A percentile compares a stretch with the other conserved stretches of the same genome.
These are phyloP conservation scores for Candida nanaspora DNA, from an alignment of 805 yeast species.

Conservation along the genomic window DNA sequence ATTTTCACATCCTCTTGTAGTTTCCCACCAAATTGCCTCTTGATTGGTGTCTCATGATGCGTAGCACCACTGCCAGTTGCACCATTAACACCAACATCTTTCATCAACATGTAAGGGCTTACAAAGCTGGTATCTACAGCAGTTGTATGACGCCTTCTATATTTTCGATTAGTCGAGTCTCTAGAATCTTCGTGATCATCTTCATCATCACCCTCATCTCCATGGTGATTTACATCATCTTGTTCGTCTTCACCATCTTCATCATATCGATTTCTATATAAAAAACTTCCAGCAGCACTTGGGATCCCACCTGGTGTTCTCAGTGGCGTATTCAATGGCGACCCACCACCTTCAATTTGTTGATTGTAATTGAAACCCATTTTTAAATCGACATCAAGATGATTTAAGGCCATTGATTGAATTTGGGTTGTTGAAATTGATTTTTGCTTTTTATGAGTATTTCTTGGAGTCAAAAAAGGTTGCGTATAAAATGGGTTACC, in stretches of 20 bases:
- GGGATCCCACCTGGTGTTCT: slow-evolving; percentile 20
- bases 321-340: slow-evolving; percentile 20
- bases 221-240: slow-evolving; percentile 7
- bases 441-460: slow-evolving; percentile 21
- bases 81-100: slow-evolving; percentile 9
- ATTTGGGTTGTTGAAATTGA: slow-evolving; percentile 17
- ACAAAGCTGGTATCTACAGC: slow-evolving; percentile 7
- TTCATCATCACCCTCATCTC: slow-evolving; percentile 6
- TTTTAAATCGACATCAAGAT: slow-evolving; percentile 25
- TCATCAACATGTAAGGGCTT: slow-evolving; percentile 21
- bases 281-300: neutral
- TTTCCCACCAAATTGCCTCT: slow-evolving; percentile 21
- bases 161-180: slow-evolving; percentile 4
- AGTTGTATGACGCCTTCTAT: neutral
- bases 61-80: no score
- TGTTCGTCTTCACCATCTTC: neutral
- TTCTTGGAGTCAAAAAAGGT: slow-evolving; percentile 32
- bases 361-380: slow-evolving; percentile 1
- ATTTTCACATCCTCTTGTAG: slow-evolving; percentile 10
- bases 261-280: slow-evolving; percentile 1
- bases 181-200: slow-evolving; percentile 5
- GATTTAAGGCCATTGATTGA: slow-evolving; percentile 19
- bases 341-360: slow-evolving; percentile 9
- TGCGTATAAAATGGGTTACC: slow-evolving; percentile 46
- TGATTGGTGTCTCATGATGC: slow-evolving; percentile 1